Base-by-base conservation (phyloP, 148 eudicot genomes). In the Chenopodium album region DNA sequence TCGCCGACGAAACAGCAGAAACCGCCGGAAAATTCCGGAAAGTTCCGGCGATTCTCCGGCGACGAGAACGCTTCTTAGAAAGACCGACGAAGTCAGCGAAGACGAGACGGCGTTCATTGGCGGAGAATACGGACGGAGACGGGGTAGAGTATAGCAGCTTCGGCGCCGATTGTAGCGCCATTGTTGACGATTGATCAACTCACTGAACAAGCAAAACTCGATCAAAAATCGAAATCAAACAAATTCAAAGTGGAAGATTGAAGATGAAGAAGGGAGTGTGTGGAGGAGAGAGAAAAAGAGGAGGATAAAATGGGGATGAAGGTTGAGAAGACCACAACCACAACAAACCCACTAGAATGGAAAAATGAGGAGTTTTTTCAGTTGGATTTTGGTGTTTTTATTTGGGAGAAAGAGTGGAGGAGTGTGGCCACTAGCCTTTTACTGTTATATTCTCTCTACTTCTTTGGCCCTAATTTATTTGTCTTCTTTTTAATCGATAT, bases 81-180 rank as follows among this genome's bases (percentile, higher is more conserved):
- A 94, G 81, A 7, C 91, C 95, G 64, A 90, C 81, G 79, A 92
- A 94, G 68, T 94, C 97, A 14, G 89, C 88, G 65, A 92, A 86
- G 8, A 88, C 76, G 28, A 85, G 79, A 16, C 92, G 64, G 12
- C 92, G 59, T 32, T 86, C 79, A 2, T 71, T 64, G 16, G 83
- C 75, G 10, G 88, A 87, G 63, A 90, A 85, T 1, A 78, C 78
- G 4, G 88, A 46, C 17, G 62, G 62, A 17, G 62, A 20, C 2
- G 56, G 85, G 14, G 83, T 66, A 0, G 89, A 77, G 87, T 80
- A 85, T 73, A 84, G 81, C 12, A 85, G 78, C 70, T 80, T 85
- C 34, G 90, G 84, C 80, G 85, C 85, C 50, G 93, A 89, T 77
- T 90, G 91, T 9, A 86, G 84, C 76, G 94, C 85, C 97, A 92